Conservation (phyloP, 805 yeast genomes). For the Candida michaelii region DNA sequence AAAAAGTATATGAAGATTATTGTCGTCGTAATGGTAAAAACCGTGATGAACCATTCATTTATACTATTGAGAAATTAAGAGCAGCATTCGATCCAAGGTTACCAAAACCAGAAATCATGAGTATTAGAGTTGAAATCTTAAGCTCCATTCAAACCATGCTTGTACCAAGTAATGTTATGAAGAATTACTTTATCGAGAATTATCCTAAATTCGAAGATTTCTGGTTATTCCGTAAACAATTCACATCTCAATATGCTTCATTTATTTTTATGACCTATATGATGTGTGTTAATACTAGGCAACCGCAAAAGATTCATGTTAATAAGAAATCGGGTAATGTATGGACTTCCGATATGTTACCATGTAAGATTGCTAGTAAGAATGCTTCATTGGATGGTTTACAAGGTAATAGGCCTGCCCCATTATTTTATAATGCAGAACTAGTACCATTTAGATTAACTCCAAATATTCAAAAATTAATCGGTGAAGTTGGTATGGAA, state of each 20-base stretch:
- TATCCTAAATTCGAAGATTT: slow-evolving; percentile 86
- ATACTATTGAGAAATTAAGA: slow-evolving; percentile 78
- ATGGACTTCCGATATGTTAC: slow-evolving; percentile 94
- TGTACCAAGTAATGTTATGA: slow-evolving; percentile 82
- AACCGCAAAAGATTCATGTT: slow-evolving; percentile 89
- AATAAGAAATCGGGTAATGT: slow-evolving; percentile 82
- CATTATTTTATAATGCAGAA: slow-evolving; percentile 87
- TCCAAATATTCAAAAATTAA: slow-evolving; percentile 89
- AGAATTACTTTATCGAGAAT: slow-evolving; percentile 68
- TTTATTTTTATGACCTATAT: slow-evolving; percentile 89
- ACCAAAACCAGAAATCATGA: slow-evolving; percentile 88
- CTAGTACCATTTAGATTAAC: slow-evolving; percentile 95
- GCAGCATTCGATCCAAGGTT: slow-evolving; percentile 92
- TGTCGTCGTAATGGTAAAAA: slow-evolving; percentile 72
- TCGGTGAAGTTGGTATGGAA: slow-evolving; percentile 92
- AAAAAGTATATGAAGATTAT: slow-evolving; percentile 81
- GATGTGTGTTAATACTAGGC: slow-evolving; percentile 90
- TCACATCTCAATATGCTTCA: slow-evolving; percentile 91
- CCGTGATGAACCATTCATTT: slow-evolving; percentile 88
- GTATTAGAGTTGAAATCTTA: slow-evolving; percentile 87
- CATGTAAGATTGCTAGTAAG: slow-evolving; percentile 71
- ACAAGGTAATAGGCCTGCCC: slow-evolving; percentile 58
- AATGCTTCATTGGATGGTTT: slow-evolving; percentile 49
- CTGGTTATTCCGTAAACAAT: slow-evolving; percentile 96
- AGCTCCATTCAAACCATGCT: slow-evolving; percentile 84